Conservation (phyloP, 1,139 yeast genomes). For the Suhomyces taliae region DNA sequence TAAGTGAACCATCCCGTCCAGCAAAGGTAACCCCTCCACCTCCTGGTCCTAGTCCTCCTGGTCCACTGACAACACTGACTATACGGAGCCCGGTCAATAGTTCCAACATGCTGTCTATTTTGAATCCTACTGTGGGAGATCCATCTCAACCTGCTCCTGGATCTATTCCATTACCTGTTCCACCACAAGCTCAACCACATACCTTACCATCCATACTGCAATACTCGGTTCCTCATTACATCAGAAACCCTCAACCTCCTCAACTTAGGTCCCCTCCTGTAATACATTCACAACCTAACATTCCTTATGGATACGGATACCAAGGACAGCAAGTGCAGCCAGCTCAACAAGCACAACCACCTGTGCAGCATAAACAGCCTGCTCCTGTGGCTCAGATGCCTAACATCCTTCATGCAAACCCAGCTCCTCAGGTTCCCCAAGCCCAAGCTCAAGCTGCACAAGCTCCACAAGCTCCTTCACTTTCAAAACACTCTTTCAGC, state of each 20-base stretch:
- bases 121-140: conserved; percentile 3
- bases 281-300: conserved; percentile 5
- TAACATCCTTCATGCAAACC: not conserved
- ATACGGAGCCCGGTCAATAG: conserved; percentile 9
- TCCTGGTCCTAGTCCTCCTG: not conserved
- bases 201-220: conserved; percentile 2
- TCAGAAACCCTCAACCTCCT: conserved; percentile 1
- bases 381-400: not conserved
- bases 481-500: conserved; percentile 1
- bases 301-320: conserved; percentile 2
- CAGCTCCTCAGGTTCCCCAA: not conserved
- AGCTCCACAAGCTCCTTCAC: not conserved
- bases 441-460: not conserved
- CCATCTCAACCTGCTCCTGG: not conserved
- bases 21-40: conserved; percentile 3
- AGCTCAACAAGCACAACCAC: not conserved
- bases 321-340: not conserved
- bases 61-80: not conserved
- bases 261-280: conserved; percentile 8
- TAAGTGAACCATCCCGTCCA: conserved; percentile 1
- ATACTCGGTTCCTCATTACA: conserved; percentile 1
- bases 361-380: too few relatives aligned
- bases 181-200: not conserved
- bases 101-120: conserved; percentile 10
- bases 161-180: not conserved